These are phyloP conservation scores for Globisporangium heterothallicum DNA, from an alignment of 352 stramenopile genomes.

Conservation along the genomic window DNA sequence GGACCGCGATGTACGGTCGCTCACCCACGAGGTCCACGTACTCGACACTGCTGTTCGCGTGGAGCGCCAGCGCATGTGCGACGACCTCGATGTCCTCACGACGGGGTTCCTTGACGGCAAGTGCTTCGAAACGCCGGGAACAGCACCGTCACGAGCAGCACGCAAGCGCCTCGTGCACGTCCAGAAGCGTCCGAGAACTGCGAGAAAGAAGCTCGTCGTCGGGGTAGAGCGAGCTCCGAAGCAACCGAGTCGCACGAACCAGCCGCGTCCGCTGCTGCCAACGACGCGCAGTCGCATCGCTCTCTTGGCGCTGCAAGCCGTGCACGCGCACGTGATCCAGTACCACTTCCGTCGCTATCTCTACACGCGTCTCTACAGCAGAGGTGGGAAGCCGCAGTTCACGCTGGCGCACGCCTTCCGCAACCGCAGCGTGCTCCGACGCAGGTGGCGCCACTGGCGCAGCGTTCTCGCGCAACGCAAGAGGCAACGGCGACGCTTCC, in stretches of 20 bases:
- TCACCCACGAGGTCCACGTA: neutral
- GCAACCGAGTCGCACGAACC: no score
- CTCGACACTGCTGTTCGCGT: neutral
- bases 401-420: slow-evolving; percentile 10
- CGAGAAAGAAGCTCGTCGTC: neutral
- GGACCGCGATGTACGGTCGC: neutral
- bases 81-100: slow-evolving; percentile 1
- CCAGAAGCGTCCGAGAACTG: neutral
- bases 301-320: slow-evolving; percentile 15
- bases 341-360: slow-evolving; percentile 19
- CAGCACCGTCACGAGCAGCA: neutral
- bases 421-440: neutral
- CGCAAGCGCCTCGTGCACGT: neutral
- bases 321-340: slow-evolving; percentile 22
- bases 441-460: slow-evolving; percentile 1
- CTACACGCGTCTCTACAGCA: slow-evolving; percentile 10
- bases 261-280: neutral
- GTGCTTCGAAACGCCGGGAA: neutral
- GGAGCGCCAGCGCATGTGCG: neutral
- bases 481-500: neutral
- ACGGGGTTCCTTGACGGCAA: neutral
- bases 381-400: slow-evolving; percentile 15
- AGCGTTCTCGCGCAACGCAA: neutral
- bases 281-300: slow-evolving; percentile 12
- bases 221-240: no score